These are phyloP conservation scores for Eustoma russellianum DNA, from an alignment of 257 asterid species.

Conservation along the genomic window DNA sequence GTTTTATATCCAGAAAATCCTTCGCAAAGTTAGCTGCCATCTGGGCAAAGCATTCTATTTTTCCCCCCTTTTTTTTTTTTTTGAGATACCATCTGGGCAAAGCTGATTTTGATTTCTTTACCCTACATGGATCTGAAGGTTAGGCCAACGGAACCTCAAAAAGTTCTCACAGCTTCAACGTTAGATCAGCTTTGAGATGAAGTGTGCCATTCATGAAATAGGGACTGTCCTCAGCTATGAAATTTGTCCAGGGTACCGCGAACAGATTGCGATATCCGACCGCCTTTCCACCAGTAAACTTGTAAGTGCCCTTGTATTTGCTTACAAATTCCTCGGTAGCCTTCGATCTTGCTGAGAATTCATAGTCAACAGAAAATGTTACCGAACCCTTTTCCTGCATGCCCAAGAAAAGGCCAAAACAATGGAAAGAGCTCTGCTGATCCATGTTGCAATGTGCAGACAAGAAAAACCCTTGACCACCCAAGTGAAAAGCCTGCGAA, in stretches of 20 bases:
- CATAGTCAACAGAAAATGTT: constrained; percentile 74
- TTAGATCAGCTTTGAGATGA: constrained; percentile 86
- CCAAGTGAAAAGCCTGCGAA: constrained; percentile 89
- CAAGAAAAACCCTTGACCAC: constrained; percentile 87
- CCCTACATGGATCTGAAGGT: too few species aligned
- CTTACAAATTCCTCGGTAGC: constrained; percentile 64
- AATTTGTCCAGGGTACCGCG: constrained; percentile 65
- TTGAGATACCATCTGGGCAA: too few species aligned
- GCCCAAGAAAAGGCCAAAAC: constrained; percentile 87
- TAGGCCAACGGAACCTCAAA: constrained; percentile 3
- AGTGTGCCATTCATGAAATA: constrained; percentile 60
- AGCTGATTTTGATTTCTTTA: too few species aligned
- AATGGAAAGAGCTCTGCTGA: constrained; percentile 76
- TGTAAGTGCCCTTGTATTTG: constrained; percentile 81
- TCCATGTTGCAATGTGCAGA: constrained; percentile 97
- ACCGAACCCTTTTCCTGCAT: constrained; percentile 94
- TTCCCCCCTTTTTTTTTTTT: too few species aligned
- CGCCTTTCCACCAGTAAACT: constrained; percentile 85
- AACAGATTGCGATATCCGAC: constrained; percentile 81
- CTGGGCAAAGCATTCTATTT: too few species aligned
- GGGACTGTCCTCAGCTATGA: constrained; percentile 73
- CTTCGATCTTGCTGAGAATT: constrained; percentile 75
- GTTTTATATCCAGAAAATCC: too few species aligned
- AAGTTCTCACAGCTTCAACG: constrained; percentile 34
- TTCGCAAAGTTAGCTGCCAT: too few species aligned